A percentile compares a stretch with the other conserved stretches of the same genome.
Evolutionary conservation across 805 yeast genomes (phyloP).

Genomic region (Nakazawaea sp.): DNA sequence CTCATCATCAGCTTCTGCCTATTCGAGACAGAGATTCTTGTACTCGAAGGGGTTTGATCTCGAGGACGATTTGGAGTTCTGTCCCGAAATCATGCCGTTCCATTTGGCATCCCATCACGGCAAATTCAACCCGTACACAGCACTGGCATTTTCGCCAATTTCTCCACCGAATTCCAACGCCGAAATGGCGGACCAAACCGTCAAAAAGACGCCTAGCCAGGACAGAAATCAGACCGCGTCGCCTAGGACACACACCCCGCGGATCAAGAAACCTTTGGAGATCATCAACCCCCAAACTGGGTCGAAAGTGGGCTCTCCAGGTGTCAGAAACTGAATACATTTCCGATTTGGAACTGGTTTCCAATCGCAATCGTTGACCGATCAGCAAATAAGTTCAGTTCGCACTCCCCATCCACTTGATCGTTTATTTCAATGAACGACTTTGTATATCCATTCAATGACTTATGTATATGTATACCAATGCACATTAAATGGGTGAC

Average conservation of each 20-base stretch:
- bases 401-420: too few relatives aligned
- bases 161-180: conserved; percentile 27
- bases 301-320: conserved; percentile 47
- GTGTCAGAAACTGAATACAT: conserved; percentile 13
- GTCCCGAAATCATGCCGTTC: conserved; percentile 40
- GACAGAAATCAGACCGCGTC: conserved; percentile 15
- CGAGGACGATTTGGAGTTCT: conserved; percentile 59
- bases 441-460: too few relatives aligned
- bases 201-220: conserved; percentile 10
- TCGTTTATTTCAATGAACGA: too few relatives aligned
- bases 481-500: too few relatives aligned
- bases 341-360: too few relatives aligned
- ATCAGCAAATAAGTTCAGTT: too few relatives aligned
- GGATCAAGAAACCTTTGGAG: conserved; percentile 53
- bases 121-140: conserved; percentile 64
- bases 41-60: conserved; percentile 53
- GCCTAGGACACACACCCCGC: conserved; percentile 47
- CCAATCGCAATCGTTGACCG: too few relatives aligned
- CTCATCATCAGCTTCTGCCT: not conserved
- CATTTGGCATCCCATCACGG: conserved; percentile 17
- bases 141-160: conserved; percentile 52
- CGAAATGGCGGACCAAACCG: conserved; percentile 13
- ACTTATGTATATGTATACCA: too few relatives aligned
- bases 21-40: conserved; percentile 33
- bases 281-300: conserved; percentile 59